Percentiles rank a stretch among this genome's conserved stretches.
Conservation (phyloP, 1,139 yeast genomes). For the Starmera stellimalicola region DNA sequence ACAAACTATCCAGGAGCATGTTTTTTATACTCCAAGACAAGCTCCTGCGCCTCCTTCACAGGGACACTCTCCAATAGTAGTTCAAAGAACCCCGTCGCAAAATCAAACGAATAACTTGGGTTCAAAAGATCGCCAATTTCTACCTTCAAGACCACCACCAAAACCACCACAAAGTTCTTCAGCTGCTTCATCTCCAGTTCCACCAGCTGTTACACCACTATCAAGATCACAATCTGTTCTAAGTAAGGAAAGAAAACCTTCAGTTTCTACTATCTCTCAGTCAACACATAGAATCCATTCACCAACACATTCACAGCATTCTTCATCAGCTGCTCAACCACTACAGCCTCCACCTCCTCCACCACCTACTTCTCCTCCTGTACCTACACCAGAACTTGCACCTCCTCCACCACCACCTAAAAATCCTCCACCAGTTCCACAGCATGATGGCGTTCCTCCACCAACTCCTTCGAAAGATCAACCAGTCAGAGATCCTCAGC, state of each 20-base stretch:
- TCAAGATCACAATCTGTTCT: conserved; percentile 12
- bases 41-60: conserved; percentile 7
- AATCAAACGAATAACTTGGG: not conserved
- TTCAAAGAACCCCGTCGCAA: conserved; percentile 9
- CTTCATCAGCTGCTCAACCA: conserved; percentile 10
- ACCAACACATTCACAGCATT: not conserved
- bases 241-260: conserved; percentile 3
- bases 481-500: conserved; percentile 45
- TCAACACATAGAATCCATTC: not conserved
- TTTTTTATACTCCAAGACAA: conserved; percentile 18
- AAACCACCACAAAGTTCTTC: conserved; percentile 30
- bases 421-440: conserved; percentile 8
- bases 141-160: conserved; percentile 66
- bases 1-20: conserved; percentile 5
- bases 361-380: conserved; percentile 7
- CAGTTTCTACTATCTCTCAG: conserved; percentile 1
- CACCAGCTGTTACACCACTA: conserved; percentile 18
- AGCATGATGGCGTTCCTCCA: conserved; percentile 12
- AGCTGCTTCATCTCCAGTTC: conserved; percentile 9
- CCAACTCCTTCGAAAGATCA: conserved; percentile 23
- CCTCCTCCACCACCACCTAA: conserved; percentile 23
- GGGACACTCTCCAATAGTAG: conserved; percentile 6
- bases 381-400: conserved; percentile 19
- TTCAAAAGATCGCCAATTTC: conserved; percentile 35
- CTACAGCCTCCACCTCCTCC: conserved; percentile 11